Conservation (phyloP, 192 early-diverging fungal genomes). For the Entophlyctis luteolus region DNA sequence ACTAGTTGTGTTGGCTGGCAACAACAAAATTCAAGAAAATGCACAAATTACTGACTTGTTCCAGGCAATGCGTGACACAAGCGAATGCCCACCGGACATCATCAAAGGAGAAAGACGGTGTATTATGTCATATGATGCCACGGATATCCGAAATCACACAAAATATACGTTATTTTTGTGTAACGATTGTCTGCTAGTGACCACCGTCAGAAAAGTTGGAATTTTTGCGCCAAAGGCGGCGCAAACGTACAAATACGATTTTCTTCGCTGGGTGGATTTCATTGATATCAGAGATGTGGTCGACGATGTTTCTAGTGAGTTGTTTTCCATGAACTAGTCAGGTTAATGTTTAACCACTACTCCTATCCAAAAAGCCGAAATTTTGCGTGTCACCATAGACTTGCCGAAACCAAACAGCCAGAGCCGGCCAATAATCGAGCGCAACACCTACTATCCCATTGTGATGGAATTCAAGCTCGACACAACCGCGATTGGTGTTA, state of each 20-base stretch:
- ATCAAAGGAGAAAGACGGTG: conserved; percentile 44
- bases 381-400: too few relatives aligned
- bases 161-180: conserved; percentile 39
- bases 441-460: too few relatives aligned
- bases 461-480: conserved; percentile 22
- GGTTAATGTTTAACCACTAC: conserved; percentile 14
- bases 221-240: background rate
- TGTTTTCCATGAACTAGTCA: background rate
- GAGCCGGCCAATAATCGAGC: too few relatives aligned
- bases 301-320: conserved; percentile 22
- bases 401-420: too few relatives aligned
- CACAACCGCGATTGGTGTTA: background rate
- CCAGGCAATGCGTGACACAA: conserved; percentile 48
- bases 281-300: conserved; percentile 36
- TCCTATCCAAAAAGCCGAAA: background rate
- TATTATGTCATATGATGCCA: conserved; percentile 44
- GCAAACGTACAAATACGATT: conserved; percentile 22
- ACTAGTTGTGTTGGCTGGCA: conserved; percentile 43
- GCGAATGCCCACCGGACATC: conserved; percentile 51
- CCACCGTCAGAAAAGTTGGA: conserved; percentile 13
- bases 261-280: conserved; percentile 49
- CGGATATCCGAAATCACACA: conserved; percentile 26
- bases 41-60: conserved; percentile 48
- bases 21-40: conserved; percentile 53
- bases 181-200: conserved; percentile 50